Base-by-base conservation (phyloP, 2,329 filamentous ascomycete genomes). In the Penicillium sp. region DNA sequence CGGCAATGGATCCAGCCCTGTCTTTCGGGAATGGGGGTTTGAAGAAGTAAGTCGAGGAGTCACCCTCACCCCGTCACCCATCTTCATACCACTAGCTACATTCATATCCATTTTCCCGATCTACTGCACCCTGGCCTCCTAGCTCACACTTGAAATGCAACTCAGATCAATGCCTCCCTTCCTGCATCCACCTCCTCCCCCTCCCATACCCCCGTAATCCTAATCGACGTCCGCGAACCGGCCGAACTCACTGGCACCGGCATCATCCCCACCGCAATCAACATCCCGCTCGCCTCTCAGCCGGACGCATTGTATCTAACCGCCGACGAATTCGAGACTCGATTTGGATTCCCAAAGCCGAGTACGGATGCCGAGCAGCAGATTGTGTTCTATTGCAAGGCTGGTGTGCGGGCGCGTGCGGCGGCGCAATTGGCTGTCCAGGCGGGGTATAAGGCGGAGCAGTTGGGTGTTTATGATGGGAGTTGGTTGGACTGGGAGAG, bases 371-470 rank as follows among this genome's bases (percentile, higher is more conserved):
- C 85, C 65, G 75, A 67, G 3, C 68, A 65, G 26, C 48, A 65
- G 48, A 69, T 97, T 14, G 83, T 98, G 4, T 95, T 98, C 71
- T 98, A 97, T 77, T 99, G 95, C 80, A 96, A 92, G 80, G 89
- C 93, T 0, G 95, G 95, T 2, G 91, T 98, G 65, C 83, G 95
- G 73, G 92, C 91, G 68, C 82, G 83, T 49, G 86, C 90, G 0
- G 93, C 93, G 6, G 93, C 93, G 6, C 83, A 85, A 65, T 77
- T 97, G 75, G 95, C 95, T 33, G 81, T 82, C 69, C 84, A 90
- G 73, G 89, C 88, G 2, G 94, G 94, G 10, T 98, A 91, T 83
- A 77, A 79, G 52, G 85, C 83, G 7, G 86, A 91, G 0, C 86
- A 86, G 60, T 64, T 83, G 16, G 79, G 79, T 14, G 80, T 83